phyloP scores from a whole-genome alignment of 1,284 basidiomycete genomes.

The Leccinum fallax region DNA sequence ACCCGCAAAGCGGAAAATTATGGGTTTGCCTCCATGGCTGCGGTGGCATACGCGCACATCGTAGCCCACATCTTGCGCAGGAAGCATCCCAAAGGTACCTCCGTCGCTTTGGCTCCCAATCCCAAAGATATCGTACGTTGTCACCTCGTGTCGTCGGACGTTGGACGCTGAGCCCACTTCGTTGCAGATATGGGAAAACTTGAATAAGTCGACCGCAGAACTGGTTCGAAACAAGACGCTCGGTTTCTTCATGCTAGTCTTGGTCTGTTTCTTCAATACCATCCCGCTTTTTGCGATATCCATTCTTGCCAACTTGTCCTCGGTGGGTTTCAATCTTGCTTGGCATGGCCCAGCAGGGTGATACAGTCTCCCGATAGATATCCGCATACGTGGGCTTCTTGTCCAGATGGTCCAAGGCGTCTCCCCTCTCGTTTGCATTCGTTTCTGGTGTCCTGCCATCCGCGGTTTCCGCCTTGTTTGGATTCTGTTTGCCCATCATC shows the following conservation, averaged over 20 bases:
- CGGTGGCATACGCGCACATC: constrained; percentile 88
- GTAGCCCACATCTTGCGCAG: constrained; percentile 70
- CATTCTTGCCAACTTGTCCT: constrained; percentile 76
- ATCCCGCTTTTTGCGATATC: constrained; percentile 83
- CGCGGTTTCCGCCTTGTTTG: constrained; percentile 84
- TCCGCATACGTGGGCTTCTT: constrained; percentile 75
- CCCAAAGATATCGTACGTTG: constrained; percentile 79
- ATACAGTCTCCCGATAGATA: constrained; percentile 42
- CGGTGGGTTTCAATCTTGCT: constrained; percentile 48
- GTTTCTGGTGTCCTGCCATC: constrained; percentile 90
- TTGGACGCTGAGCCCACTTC: not conserved
- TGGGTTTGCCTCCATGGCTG: constrained; percentile 92
- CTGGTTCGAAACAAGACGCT: constrained; percentile 66
- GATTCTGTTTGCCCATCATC: constrained; percentile 83
- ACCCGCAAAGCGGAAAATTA: constrained; percentile 84
- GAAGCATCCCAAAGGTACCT: constrained; percentile 75
- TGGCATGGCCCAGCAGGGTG: not conserved
- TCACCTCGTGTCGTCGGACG: not conserved
- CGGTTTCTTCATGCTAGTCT: constrained; percentile 75
- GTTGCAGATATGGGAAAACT: constrained; percentile 81
- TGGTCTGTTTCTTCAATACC: constrained; percentile 92
- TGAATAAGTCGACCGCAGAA: constrained; percentile 72
- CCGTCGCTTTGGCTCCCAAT: constrained; percentile 76
- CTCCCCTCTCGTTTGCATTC: constrained; percentile 66
- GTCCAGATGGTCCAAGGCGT: constrained; percentile 61